Base-by-base conservation (phyloP, 2,329 filamentous ascomycete genomes). In the Macroventuria anomochaeta region DNA sequence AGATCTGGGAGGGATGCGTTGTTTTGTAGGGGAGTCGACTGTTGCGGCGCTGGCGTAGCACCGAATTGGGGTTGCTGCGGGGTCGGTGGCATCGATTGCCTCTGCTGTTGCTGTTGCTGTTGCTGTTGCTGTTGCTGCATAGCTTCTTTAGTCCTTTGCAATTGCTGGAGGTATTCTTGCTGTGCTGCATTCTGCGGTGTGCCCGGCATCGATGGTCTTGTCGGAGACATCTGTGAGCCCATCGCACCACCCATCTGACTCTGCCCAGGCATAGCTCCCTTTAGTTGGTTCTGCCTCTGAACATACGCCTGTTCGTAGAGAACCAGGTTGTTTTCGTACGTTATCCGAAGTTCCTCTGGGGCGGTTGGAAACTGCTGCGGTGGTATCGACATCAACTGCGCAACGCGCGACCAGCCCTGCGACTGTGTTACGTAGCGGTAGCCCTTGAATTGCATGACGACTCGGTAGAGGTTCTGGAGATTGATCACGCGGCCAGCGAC, bases 371-470 rank as follows among this genome's bases (percentile, higher is more conserved):
- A 78, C 51, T 79, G 76, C 15, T 72, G 71, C 41, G 71, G 72
- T 10, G 70, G 61, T 34, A 79, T 76, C n/a, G 75, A 71, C 59
- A 81, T 63, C 57, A 74, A 72, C 20, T 85, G 62, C 1, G 90
- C 87, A 48, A 97, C 80, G 42, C 86, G 83, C 1, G 81, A 79
- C 95, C 95, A 97, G 52, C 82, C 81, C 59, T 91, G 90, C 20
- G 80, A 80, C 20, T 83, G 82, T 0, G 85, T 88, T 3, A 96
- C 85, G 55, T 83, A 85, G 63, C 88, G 89, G 50, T 88, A 95
- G 5, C 92, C 92, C 20, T 90, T 90, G 61, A 84, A 81, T 64
- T 89, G 93, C 62, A 88, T 83, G 1, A 96, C 90, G 0, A 85
- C 80, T 56, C 88, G 85, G 72, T 96, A 97, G 3, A 97, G 80